A percentile compares a stretch with the other conserved stretches of the same genome.
phyloP scores from a whole-genome alignment of 2,329 filamentous ascomycete genomes.

The Talaromyces piceae region DNA sequence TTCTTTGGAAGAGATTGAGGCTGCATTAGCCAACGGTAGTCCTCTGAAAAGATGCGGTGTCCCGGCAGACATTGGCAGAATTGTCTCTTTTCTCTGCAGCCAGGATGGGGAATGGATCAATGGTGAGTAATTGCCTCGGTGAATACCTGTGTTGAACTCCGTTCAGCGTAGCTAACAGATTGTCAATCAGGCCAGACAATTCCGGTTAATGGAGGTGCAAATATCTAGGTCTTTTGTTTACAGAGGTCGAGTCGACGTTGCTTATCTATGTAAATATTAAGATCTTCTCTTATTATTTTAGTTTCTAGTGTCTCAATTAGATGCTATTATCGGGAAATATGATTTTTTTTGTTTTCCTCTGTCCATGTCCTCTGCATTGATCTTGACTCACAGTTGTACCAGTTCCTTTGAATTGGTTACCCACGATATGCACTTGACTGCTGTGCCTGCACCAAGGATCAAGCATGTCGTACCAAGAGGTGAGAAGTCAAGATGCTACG shows the following conservation, averaged over 20 bases:
- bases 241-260: no score
- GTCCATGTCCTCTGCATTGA: no score
- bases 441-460: no score
- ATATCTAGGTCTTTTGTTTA: slow-evolving; percentile 3
- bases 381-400: no score
- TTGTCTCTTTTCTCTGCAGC: slow-evolving; percentile 49
- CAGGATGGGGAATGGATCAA: slow-evolving; percentile 60
- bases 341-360: no score
- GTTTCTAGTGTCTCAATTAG: no score
- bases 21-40: slow-evolving; percentile 49
- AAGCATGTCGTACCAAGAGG: no score
- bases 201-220: slow-evolving; percentile 14
- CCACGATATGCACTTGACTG: no score
- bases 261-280: no score
- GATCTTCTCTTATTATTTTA: no score
- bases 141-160: neutral
- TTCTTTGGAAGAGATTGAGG: slow-evolving; percentile 49
- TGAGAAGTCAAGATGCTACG: neutral
- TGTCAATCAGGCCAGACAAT: slow-evolving; percentile 11
- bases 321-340: no score
- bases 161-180: neutral
- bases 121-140: slow-evolving; percentile 35
- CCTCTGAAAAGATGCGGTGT: slow-evolving; percentile 54
- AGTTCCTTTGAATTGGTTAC: no score
- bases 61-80: slow-evolving; percentile 53